A percentile compares a stretch with the other conserved stretches of the same genome.
phyloP scores from a whole-genome alignment of 768 basidiomycete species.

The Termitomyces sp. region DNA sequence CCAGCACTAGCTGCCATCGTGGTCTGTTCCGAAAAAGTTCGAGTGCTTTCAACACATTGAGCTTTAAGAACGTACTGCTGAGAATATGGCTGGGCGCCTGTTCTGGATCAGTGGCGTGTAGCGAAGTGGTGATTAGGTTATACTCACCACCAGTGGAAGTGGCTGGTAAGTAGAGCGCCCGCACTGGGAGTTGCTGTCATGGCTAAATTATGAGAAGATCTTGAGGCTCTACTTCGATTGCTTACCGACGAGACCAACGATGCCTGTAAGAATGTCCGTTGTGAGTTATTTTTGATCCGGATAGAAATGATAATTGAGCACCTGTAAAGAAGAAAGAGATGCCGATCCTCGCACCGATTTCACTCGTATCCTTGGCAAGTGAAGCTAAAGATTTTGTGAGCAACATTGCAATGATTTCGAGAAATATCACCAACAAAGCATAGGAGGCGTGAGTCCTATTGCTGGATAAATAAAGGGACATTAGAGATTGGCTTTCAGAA shows the following conservation, averaged over 20 bases:
- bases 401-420: not conserved
- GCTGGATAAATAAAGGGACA: not conserved
- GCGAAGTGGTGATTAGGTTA: not conserved
- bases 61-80: not conserved
- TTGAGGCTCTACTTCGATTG: not conserved
- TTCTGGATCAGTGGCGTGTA: not conserved
- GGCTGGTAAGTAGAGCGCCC: slow-evolving; percentile 41
- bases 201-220: not conserved
- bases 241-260: slow-evolving; percentile 31
- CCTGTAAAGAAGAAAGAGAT: slow-evolving; percentile 37
- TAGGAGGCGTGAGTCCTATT: slow-evolving; percentile 19
- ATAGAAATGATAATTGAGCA: slow-evolving; percentile 14
- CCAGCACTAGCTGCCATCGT: not conserved
- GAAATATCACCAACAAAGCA: slow-evolving; percentile 19
- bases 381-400: slow-evolving; percentile 13
- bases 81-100: not conserved
- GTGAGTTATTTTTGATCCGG: too few relatives aligned
- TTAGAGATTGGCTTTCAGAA: not conserved
- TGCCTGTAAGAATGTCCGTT: slow-evolving; percentile 6
- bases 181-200: slow-evolving; percentile 37
- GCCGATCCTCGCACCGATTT: slow-evolving; percentile 43
- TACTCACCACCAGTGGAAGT: slow-evolving; percentile 34
- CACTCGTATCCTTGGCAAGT: slow-evolving; percentile 32
- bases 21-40: not conserved
- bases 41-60: not conserved